A percentile compares a stretch with the other conserved stretches of the same genome.
phyloP scores from a whole-genome alignment of 2,329 filamentous ascomycete species.

The Trichophyton simii region DNA sequence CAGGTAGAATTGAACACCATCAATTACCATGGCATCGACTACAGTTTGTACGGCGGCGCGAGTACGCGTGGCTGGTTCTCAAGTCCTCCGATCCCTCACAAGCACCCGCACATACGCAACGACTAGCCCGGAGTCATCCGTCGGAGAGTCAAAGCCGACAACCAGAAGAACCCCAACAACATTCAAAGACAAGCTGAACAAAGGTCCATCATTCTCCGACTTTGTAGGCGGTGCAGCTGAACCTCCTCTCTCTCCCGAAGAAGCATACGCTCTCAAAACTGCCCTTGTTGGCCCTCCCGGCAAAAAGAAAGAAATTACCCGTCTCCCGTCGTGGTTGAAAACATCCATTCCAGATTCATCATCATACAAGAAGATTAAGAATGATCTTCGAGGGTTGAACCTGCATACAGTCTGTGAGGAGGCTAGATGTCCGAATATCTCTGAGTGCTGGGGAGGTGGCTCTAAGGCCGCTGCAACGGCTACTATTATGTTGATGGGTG shows the following conservation, averaged over 20 bases:
- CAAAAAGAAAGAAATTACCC: constrained; percentile 53
- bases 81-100: constrained; percentile 1
- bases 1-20: neutral
- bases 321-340: constrained; percentile 89
- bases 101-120: constrained; percentile 28
- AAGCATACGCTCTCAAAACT: constrained; percentile 49
- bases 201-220: constrained; percentile 52
- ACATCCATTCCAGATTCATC: constrained; percentile 77
- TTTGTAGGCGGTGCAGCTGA: constrained; percentile 42
- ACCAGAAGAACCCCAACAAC: constrained; percentile 37
- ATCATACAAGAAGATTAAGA: constrained; percentile 91
- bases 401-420: constrained; percentile 97
- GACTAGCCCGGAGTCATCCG: constrained; percentile 20
- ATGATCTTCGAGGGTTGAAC: constrained; percentile 75
- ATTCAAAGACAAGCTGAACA: constrained; percentile 52
- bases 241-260: constrained; percentile 33
- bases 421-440: constrained; percentile 92
- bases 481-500: constrained; percentile 98
- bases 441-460: constrained; percentile 90
- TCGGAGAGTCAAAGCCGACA: constrained; percentile 22
- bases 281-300: constrained; percentile 49
- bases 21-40: neutral
- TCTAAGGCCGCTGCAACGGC: constrained; percentile 84
- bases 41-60: neutral
- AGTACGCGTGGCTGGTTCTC: neutral